These are phyloP conservation scores for Ophiocordyceps robertsii DNA, from an alignment of 2,329 filamentous ascomycete genomes.

Conservation along the genomic window DNA sequence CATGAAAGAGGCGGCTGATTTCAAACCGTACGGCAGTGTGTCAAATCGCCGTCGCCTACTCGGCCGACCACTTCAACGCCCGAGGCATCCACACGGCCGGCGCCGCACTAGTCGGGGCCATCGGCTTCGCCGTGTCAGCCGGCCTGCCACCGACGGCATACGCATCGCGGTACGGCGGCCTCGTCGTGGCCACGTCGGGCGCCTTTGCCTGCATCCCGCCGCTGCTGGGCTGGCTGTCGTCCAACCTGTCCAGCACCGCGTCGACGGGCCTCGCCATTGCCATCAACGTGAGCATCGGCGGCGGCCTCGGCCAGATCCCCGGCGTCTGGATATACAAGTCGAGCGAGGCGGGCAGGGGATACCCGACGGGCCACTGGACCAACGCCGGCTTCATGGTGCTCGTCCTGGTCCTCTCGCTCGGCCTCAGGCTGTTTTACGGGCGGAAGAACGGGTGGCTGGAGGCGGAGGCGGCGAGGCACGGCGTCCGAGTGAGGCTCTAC, in stretches of 20 bases:
- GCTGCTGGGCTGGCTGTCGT: slow-evolving; percentile 56
- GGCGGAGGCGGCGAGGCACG: slow-evolving; percentile 14
- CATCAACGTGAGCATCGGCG: slow-evolving; percentile 52
- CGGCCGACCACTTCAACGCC: slow-evolving; percentile 48
- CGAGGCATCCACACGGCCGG: slow-evolving; percentile 30
- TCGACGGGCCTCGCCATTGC: slow-evolving; percentile 57
- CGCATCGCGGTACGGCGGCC: slow-evolving; percentile 49
- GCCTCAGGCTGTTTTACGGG: slow-evolving; percentile 42
- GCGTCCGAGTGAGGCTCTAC: slow-evolving; percentile 23
- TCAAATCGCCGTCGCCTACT: slow-evolving; percentile 35
- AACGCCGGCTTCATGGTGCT: slow-evolving; percentile 48
- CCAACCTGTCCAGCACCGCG: slow-evolving; percentile 52
- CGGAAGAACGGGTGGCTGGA: slow-evolving; percentile 26
- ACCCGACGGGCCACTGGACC: slow-evolving; percentile 57
- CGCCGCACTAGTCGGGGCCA: slow-evolving; percentile 28
- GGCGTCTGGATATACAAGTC: slow-evolving; percentile 64
- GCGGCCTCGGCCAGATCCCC: slow-evolving; percentile 56
- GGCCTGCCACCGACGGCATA: slow-evolving; percentile 48
- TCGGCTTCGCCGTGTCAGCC: slow-evolving; percentile 47
- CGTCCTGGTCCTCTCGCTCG: slow-evolving; percentile 35
- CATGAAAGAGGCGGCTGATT: not conserved
- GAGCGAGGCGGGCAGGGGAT: slow-evolving; percentile 43
- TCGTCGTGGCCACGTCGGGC: slow-evolving; percentile 54
- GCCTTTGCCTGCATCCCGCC: slow-evolving; percentile 58
- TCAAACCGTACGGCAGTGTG: slow-evolving; percentile 13